Evolutionary conservation across 805 yeast species (phyloP), one percentile per base, ranked within the genome.

Genomic region (Ogataea sp.): DNA sequence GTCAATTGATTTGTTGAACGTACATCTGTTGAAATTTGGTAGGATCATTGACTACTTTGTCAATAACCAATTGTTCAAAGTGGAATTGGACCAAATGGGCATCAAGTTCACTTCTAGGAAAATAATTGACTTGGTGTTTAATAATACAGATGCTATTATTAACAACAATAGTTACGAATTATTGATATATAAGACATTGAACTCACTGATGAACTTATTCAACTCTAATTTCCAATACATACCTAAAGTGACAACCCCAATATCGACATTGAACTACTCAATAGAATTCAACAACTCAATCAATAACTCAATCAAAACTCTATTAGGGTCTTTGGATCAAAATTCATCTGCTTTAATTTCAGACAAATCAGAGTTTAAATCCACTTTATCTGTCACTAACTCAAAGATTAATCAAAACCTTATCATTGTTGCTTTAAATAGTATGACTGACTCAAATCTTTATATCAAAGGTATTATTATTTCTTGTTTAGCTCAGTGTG

Each of bases 191-290:
- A 13, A n/a, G 32, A 32, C 11, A 29, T 20, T 18, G 32, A 45
- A n/a, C n/a, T n/a, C n/a, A n/a, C n/a, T n/a, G n/a, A n/a, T n/a
- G n/a, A n/a, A n/a, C n/a, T n/a, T n/a, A n/a, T n/a, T n/a, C n/a
- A n/a, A n/a, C n/a, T n/a, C n/a, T 1, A 49, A 58, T 27, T 74
- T 64, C 53, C 80, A 80, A 1, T 79, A 78, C 49, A 52, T 80
- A 18, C 89, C 90, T 3, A 80, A 81, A 1, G 65, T 66, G 39
- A 67, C 87, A 1, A 83, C 81, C 50, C 72, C 82, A 8, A 60
- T 83, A 20, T 68, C 84, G 34, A 67, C 82, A 2, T 55, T 78
- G 27, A 66, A 71, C 45, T 78, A 73, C 48, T 53, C 75, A 29
- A 68, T 78, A 1, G 57, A 59, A 21, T 59, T 80, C 14, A 63